Percentiles rank a stretch among this genome's conserved stretches.
These are phyloP conservation scores for Xanthoconium separans DNA, from an alignment of 1,284 basidiomycete genomes.

Conservation along the genomic window DNA sequence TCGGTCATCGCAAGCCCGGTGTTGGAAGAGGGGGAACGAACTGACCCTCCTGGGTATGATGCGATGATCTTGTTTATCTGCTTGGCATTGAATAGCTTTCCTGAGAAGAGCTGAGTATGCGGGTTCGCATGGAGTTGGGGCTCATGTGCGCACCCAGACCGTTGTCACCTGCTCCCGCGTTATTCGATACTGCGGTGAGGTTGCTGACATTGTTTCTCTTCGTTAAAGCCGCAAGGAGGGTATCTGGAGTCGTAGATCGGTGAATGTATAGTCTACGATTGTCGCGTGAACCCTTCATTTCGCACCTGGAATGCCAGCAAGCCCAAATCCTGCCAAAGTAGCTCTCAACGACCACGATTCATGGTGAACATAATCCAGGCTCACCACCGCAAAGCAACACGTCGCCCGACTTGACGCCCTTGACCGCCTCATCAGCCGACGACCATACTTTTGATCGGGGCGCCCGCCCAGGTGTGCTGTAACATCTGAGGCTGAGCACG, in stretches of 20 bases:
- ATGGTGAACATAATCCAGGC: slow-evolving; percentile 19
- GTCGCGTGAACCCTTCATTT: slow-evolving; percentile 1
- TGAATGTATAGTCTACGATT: neutral
- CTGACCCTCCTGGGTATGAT: slow-evolving; percentile 84
- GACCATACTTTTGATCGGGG: slow-evolving; percentile 76
- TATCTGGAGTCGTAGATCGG: slow-evolving; percentile 49
- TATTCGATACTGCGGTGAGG: slow-evolving; percentile 88
- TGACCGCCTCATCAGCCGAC: slow-evolving; percentile 78
- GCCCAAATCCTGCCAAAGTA: slow-evolving; percentile 67
- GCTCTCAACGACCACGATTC: slow-evolving; percentile 4
- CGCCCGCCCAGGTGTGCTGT: slow-evolving; percentile 21
- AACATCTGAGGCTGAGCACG: slow-evolving; percentile 17
- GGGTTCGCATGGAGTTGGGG: neutral
- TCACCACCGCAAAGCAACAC: slow-evolving; percentile 79
- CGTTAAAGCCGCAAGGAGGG: slow-evolving; percentile 78
- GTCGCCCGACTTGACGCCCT: slow-evolving; percentile 79
- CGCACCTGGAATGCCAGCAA: slow-evolving; percentile 72
- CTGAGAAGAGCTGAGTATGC: slow-evolving; percentile 39
- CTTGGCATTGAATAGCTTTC: slow-evolving; percentile 72
- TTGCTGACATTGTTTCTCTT: slow-evolving; percentile 70
- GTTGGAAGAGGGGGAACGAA: neutral
- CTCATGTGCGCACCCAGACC: slow-evolving; percentile 66
- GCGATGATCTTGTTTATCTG: slow-evolving; percentile 86
- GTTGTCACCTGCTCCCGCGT: slow-evolving; percentile 76
- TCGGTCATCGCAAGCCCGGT: neutral